Evolutionary conservation across 75 land plant genomes (phyloP).

Genomic region (Picea glauca): DNA sequence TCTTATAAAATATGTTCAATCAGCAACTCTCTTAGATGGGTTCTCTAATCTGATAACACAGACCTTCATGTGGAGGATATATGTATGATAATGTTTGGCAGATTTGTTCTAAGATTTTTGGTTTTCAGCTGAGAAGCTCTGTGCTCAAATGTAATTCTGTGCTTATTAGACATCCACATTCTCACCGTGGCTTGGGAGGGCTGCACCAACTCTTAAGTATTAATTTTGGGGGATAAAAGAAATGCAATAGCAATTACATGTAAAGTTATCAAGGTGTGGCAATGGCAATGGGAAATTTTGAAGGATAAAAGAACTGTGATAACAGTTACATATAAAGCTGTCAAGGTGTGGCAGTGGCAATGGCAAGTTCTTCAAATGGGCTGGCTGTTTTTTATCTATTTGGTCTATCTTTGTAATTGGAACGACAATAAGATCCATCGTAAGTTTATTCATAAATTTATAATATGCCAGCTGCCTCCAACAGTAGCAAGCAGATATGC

Average conservation of each 20-base stretch:
- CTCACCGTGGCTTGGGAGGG: too few species aligned
- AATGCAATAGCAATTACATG: not conserved
- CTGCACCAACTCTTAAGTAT: not conserved
- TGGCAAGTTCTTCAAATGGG: too few species aligned
- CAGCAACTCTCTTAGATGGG: not conserved
- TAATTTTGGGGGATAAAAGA: not conserved
- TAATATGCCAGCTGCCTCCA: too few species aligned
- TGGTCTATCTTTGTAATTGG: not conserved
- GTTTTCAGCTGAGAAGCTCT: too few species aligned
- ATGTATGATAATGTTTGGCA: not conserved
- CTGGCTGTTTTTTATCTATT: not conserved
- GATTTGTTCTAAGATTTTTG: not conserved
- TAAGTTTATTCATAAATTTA: too few species aligned
- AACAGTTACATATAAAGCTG: conserved; percentile 1
- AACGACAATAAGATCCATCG: not conserved
- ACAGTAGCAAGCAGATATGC: too few species aligned
- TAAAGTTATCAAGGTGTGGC: not conserved
- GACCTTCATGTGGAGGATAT: not conserved
- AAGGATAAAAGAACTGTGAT: too few species aligned
- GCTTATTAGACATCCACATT: too few species aligned
- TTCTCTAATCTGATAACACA: not conserved
- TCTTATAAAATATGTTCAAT: not conserved
- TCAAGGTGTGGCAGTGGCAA: not conserved
- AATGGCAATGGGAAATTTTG: not conserved
- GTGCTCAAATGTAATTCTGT: too few species aligned